Evolutionary conservation across 371 early-diverging fungal genomes (phyloP).

Genomic region (Zancudomyces culisetae): DNA sequence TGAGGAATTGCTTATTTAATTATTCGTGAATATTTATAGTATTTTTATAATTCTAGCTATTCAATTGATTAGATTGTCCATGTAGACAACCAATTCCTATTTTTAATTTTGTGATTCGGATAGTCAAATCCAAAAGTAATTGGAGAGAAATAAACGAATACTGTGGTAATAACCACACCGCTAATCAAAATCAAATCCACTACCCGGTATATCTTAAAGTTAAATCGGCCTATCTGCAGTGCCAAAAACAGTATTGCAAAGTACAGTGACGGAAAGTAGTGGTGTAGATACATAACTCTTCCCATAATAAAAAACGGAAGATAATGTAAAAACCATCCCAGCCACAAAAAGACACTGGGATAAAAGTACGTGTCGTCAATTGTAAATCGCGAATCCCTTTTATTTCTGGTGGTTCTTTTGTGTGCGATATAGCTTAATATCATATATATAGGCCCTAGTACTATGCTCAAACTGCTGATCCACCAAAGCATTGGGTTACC

Average conservation of each 20-base stretch:
- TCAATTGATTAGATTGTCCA: conserved; percentile 45
- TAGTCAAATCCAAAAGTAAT: conserved; percentile 69
- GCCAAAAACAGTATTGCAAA: conserved; percentile 67
- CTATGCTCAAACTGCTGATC: conserved; percentile 30
- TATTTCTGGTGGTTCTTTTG: conserved; percentile 38
- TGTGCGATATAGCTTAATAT: conserved; percentile 43
- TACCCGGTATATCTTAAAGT: background rate
- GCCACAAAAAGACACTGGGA: conserved; percentile 42
- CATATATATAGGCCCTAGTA: conserved; percentile 23
- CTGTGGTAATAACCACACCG: conserved; percentile 25
- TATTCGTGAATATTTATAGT: too few species aligned
- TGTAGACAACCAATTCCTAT: conserved; percentile 31
- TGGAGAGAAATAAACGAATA: conserved; percentile 60
- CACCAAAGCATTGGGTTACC: conserved; percentile 97
- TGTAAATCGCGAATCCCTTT: conserved; percentile 37
- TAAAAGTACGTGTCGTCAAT: conserved; percentile 32
- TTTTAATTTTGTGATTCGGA: conserved; percentile 33
- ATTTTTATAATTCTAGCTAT: too few species aligned
- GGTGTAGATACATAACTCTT: conserved; percentile 93
- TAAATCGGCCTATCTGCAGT: conserved; percentile 4
- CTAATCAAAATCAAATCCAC: conserved; percentile 14
- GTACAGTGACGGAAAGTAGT: conserved; percentile 95
- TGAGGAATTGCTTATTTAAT: too few species aligned
- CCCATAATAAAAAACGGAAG: conserved; percentile 94
- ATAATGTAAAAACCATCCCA: conserved; percentile 94